Conservation (phyloP, 768 basidiomycete genomes). For the Mycena filopes region DNA sequence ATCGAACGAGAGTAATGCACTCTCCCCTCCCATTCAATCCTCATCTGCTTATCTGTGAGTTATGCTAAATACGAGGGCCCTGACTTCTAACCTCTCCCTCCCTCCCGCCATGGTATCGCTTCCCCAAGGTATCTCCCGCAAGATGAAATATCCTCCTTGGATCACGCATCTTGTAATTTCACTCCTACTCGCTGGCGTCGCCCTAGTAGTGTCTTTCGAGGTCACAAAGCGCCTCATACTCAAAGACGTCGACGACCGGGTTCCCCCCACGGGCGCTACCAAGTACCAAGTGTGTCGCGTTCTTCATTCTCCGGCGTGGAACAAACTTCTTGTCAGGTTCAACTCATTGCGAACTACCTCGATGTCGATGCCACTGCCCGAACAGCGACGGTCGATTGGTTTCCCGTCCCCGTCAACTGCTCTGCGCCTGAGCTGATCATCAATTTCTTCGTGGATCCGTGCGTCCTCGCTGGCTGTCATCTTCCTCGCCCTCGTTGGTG, state of each 20-base stretch:
- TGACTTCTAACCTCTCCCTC: too few relatives aligned
- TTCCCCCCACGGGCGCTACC: background rate
- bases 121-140: too few relatives aligned
- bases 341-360: slow-evolving; percentile 6
- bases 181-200: background rate
- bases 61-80: too few relatives aligned
- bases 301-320: background rate
- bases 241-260: slow-evolving; percentile 8
- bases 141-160: background rate
- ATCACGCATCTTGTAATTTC: background rate
- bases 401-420: background rate
- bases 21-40: too few relatives aligned
- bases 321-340: background rate
- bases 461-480: background rate
- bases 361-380: slow-evolving; percentile 2
- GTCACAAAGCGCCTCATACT: slow-evolving; percentile 10
- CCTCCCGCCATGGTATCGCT: too few relatives aligned
- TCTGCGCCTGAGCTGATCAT: slow-evolving; percentile 1
- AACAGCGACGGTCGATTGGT: slow-evolving; percentile 16
- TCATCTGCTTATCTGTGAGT: too few relatives aligned
- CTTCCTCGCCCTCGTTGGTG: background rate
- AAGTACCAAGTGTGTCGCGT: background rate
- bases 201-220: background rate
- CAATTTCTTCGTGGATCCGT: slow-evolving; percentile 13
- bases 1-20: too few relatives aligned